Conservation (phyloP, 169 alveolate genomes). For the Perkinsus olseni region DNA sequence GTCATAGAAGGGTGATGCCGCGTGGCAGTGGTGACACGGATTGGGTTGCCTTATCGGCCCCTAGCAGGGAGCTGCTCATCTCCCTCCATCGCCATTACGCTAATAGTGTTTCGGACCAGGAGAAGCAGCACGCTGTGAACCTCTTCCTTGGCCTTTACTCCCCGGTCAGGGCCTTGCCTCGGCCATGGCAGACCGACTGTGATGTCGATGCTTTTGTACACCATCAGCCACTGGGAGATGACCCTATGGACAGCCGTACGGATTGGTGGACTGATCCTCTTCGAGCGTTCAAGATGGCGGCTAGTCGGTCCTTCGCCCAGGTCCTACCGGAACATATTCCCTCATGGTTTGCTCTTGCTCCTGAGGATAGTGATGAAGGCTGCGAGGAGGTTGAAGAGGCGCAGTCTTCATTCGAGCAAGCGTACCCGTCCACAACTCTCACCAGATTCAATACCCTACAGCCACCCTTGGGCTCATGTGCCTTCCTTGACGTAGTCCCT, state of each 20-base stretch:
- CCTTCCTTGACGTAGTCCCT: not conserved
- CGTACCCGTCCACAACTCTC: not conserved
- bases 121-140: conserved; percentile 26
- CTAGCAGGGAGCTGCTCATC: not conserved
- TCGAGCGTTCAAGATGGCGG: not conserved
- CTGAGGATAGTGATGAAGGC: not conserved
- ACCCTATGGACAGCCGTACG: not conserved
- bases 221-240: not conserved
- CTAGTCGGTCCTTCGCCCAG: not conserved
- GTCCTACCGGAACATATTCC: not conserved
- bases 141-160: conserved; percentile 18
- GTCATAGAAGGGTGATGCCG: not conserved
- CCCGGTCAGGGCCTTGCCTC: not conserved
- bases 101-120: conserved; percentile 15
- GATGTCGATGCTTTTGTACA: not conserved
- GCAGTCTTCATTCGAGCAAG: not conserved
- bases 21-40: not conserved
- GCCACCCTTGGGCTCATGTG: not conserved
- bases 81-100: conserved; percentile 29
- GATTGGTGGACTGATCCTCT: not conserved
- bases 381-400: not conserved
- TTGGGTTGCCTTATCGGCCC: not conserved
- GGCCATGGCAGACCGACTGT: not conserved
- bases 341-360: not conserved
- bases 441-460: not conserved